phyloP scores from a whole-genome alignment of 768 basidiomycete genomes.

The Lyophyllum shimeji region DNA sequence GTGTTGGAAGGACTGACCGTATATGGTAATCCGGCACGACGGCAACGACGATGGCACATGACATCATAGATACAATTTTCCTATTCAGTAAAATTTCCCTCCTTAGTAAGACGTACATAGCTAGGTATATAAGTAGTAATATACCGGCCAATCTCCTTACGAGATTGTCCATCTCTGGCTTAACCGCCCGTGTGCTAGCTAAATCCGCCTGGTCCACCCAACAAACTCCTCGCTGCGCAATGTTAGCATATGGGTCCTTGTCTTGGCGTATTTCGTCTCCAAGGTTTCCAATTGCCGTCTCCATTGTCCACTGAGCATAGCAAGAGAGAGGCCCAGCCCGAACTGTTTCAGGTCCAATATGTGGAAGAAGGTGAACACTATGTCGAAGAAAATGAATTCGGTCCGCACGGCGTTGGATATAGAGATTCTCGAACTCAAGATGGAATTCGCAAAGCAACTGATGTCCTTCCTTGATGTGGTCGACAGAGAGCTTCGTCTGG shows the following conservation, averaged over 20 bases:
- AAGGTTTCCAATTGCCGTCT: constrained; percentile 14
- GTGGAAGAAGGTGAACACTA: constrained; percentile 8
- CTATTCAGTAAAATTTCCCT: too few species aligned
- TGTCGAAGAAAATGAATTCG: constrained; percentile 12
- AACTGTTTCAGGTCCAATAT: constrained; percentile 4
- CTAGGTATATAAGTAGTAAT: too few species aligned
- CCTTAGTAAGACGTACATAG: too few species aligned
- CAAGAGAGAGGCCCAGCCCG: not conserved
- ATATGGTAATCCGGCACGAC: too few species aligned
- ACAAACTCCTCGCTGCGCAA: constrained; percentile 13
- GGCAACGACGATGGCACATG: too few species aligned
- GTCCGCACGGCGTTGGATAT: not conserved
- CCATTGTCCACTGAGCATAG: constrained; percentile 16
- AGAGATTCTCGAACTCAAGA: constrained; percentile 6
- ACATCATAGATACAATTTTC: too few species aligned
- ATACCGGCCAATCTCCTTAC: too few species aligned
- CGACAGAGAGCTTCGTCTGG: constrained; percentile 17
- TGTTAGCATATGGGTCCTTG: constrained; percentile 11
- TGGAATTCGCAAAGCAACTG: constrained; percentile 1
- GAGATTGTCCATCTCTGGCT: too few species aligned
- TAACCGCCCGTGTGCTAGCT: too few species aligned
- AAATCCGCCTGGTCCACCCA: too few species aligned
- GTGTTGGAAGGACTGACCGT: too few species aligned
- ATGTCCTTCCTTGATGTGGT: constrained; percentile 5
- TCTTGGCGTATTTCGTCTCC: constrained; percentile 13